Percentiles rank a stretch among this genome's conserved stretches.
Conservation (phyloP, 1,284 basidiomycete genomes). For the Leucoagaricus sp. region DNA sequence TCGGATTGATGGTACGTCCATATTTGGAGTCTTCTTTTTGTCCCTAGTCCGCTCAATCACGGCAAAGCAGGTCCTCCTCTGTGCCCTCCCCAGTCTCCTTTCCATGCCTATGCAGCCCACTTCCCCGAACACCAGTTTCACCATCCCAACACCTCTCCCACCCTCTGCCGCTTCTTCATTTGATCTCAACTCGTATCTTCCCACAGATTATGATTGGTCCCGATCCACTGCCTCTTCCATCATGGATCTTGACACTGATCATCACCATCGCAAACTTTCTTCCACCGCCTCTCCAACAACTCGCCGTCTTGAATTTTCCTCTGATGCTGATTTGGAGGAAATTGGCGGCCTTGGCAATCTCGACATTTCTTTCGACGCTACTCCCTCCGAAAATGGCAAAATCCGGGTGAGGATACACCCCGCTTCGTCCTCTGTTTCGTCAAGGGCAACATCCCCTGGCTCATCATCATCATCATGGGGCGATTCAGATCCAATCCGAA, state of each 20-base stretch:
- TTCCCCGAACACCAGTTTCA: slow-evolving; percentile 52
- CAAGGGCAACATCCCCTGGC: slow-evolving; percentile 38
- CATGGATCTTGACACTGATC: slow-evolving; percentile 56
- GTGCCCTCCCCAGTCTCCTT: slow-evolving; percentile 72
- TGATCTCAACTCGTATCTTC: slow-evolving; percentile 45
- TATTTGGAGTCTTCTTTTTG: slow-evolving; percentile 18
- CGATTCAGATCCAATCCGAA: slow-evolving; percentile 23
- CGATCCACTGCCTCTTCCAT: slow-evolving; percentile 41
- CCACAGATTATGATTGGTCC: slow-evolving; percentile 60
- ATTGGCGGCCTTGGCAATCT: slow-evolving; percentile 55
- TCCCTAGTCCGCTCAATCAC: slow-evolving; percentile 10
- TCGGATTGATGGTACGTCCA: slow-evolving; percentile 64
- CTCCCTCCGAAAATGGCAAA: slow-evolving; percentile 62
- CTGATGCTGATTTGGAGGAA: slow-evolving; percentile 46
- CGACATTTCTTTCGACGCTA: slow-evolving; percentile 72
- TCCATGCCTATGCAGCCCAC: slow-evolving; percentile 58
- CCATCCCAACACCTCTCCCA: slow-evolving; percentile 49
- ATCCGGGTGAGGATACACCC: slow-evolving; percentile 70
- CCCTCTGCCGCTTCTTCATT: slow-evolving; percentile 45
- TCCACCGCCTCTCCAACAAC: slow-evolving; percentile 27
- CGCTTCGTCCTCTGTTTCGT: slow-evolving; percentile 48
- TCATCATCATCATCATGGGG: slow-evolving; percentile 29
- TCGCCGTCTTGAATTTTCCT: slow-evolving; percentile 54
- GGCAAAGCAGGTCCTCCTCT: slow-evolving; percentile 59
- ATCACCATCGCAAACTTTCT: slow-evolving; percentile 33